Evolutionary conservation across 345 rosid genomes (phyloP), one percentile per base, ranked within the genome.

Genomic region (Gossypium sturtianum): DNA sequence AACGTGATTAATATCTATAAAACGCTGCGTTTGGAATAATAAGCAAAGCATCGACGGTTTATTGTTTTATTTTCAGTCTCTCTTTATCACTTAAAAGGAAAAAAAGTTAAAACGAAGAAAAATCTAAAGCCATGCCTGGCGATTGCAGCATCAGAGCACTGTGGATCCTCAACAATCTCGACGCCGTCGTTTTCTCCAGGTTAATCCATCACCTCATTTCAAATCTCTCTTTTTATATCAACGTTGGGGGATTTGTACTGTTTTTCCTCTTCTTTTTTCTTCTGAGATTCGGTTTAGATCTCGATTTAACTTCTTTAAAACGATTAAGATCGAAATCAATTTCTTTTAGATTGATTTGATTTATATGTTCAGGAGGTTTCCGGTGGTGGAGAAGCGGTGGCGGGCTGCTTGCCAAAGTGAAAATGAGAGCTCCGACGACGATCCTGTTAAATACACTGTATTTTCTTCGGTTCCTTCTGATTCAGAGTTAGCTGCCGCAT

Each of bases 361-460:
- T 13, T 34, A 3, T 51, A 22, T 56, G 17, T 66, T 73, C 49
- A 93, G 99, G 99, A 83, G 85, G 84, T 95, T 95, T 74, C 97
- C 94, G 12, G 98, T 85, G 65, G 93, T 92, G 57, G 98, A 91
- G 87, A 82, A 83, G 81, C 97, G 74, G 70, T 93, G 99, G 97
- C 66, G 81, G 67, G 81, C 78, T 44, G 89, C 90, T 80, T 89
- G 87, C 83, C 85, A 85, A 76, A 60, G 63, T 65, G 89, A 77
- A 71, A 84, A 76, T 47, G 85, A 83, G 71, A 81, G 23, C 78
- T 72, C 59, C 10, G 59, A 61, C 19, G 82, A 71, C 34, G 82
- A 83, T 82, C 77, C 79, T 79, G 75, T 75, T 38, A 80, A 71
- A 4, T 34, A 52, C 70, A 7, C 74, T n/a, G 71, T 80, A 7